A percentile compares a stretch with the other conserved stretches of the same genome.
Conservation (phyloP, 768 basidiomycete genomes). For the Pulveroboletus sp. region DNA sequence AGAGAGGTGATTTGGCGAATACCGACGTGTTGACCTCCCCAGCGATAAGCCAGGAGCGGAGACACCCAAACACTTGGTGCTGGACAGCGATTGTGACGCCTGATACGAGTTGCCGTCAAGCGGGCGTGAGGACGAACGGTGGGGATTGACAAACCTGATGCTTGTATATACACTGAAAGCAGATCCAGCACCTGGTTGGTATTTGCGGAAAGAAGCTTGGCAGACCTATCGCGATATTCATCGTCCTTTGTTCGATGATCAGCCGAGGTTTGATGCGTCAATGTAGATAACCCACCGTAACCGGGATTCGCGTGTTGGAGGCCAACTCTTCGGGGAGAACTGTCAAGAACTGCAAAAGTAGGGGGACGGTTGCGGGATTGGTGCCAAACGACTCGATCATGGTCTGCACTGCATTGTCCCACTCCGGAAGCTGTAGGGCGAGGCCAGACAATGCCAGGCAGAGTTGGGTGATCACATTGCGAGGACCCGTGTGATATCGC, state of each 20-base stretch:
- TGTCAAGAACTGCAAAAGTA: constrained; percentile 85
- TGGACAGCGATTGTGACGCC: constrained; percentile 83
- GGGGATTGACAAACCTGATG: constrained; percentile 59
- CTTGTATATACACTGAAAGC: constrained; percentile 85
- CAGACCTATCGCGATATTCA: constrained; percentile 64
- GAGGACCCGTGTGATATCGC: constrained; percentile 71
- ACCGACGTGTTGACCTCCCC: constrained; percentile 72
- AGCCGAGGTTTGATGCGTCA: constrained; percentile 2
- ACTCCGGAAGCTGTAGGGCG: constrained; percentile 83
- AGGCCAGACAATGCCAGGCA: constrained; percentile 89
- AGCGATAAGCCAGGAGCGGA: constrained; percentile 84
- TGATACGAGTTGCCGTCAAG: constrained; percentile 32
- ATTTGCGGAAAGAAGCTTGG: constrained; percentile 62
- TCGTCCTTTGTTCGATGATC: constrained; percentile 53
- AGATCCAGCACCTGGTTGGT: constrained; percentile 72
- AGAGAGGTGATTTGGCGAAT: constrained; percentile 75
- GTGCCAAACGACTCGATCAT: constrained; percentile 86
- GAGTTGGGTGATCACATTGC: constrained; percentile 83
- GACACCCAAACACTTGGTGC: constrained; percentile 75
- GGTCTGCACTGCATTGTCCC: constrained; percentile 76
- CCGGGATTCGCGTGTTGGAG: constrained; percentile 81
- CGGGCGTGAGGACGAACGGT: not conserved
- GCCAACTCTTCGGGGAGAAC: constrained; percentile 87
- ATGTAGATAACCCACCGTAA: constrained; percentile 63
- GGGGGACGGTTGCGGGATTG: constrained; percentile 79